Evolutionary conservation across 2,329 filamentous ascomycete species (phyloP).

Genomic region (Elsinoe arachidis): DNA sequence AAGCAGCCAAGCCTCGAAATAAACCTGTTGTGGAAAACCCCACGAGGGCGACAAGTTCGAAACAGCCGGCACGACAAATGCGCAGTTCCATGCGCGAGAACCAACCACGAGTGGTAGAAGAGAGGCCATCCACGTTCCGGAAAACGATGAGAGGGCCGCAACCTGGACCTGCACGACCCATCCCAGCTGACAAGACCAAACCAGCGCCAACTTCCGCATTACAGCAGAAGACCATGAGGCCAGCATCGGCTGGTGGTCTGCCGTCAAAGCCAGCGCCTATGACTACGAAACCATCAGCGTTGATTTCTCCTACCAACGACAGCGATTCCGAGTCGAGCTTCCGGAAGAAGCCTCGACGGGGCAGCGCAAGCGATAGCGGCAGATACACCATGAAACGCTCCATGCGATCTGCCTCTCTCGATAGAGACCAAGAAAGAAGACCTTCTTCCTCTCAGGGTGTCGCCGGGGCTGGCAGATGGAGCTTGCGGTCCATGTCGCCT

Average conservation of each 20-base stretch:
- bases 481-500: conserved; percentile 63
- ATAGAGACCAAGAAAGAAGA: conserved; percentile 32
- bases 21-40: conserved; percentile 2
- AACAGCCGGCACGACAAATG: not conserved
- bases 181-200: conserved; percentile 18
- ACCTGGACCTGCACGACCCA: not conserved
- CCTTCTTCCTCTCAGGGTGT: conserved; percentile 20
- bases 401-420: conserved; percentile 51
- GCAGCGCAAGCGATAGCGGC: conserved; percentile 33
- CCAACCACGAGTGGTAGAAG: conserved; percentile 19
- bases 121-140: conserved; percentile 22
- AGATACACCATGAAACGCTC: conserved; percentile 59
- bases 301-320: conserved; percentile 29
- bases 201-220: conserved; percentile 27
- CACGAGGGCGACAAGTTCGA: not conserved
- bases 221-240: conserved; percentile 30
- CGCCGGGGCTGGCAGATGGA: conserved; percentile 48
- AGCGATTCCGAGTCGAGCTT: conserved; percentile 62
- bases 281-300: not conserved
- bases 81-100: conserved; percentile 16
- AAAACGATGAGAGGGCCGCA: conserved; percentile 29
- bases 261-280: not conserved
- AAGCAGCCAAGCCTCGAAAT: conserved; percentile 34
- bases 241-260: conserved; percentile 10
- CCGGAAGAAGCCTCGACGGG: conserved; percentile 42